phyloP scores from a whole-genome alignment of 2,329 filamentous ascomycete genomes.

The Elsinoe necatrix region DNA sequence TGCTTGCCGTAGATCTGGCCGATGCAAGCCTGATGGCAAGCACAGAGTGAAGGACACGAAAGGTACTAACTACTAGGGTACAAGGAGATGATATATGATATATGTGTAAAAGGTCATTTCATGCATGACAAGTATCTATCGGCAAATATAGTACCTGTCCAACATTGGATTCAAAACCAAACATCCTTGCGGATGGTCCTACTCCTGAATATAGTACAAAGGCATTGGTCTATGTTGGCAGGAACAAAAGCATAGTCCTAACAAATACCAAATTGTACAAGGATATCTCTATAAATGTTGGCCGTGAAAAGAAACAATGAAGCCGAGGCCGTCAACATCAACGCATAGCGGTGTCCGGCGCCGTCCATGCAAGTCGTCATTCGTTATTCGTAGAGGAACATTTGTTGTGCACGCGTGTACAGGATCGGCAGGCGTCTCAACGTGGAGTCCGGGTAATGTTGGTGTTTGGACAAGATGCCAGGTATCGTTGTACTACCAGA shows the following conservation, averaged over 20 bases:
- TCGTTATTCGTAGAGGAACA: not conserved
- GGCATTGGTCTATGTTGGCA: constrained; percentile 9
- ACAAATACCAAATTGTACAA: constrained; percentile 2
- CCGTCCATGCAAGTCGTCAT: not conserved
- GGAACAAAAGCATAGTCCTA: not conserved
- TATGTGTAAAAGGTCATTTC: not conserved
- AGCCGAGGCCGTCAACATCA: not conserved
- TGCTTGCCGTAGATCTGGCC: not conserved
- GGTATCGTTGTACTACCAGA: not conserved
- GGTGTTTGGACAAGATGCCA: not conserved
- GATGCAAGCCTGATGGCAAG: not conserved
- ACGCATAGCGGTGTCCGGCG: not conserved
- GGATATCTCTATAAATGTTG: constrained; percentile 11
- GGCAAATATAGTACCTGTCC: not conserved
- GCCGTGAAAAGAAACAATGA: not conserved
- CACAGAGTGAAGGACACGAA: not conserved
- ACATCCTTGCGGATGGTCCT: constrained; percentile 12
- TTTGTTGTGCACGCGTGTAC: not conserved
- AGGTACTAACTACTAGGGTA: not conserved
- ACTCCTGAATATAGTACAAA: constrained; percentile 13
- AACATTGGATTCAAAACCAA: not conserved
- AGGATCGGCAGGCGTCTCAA: not conserved
- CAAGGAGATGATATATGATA: not conserved
- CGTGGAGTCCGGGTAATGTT: not conserved
- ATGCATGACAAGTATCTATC: constrained; percentile 3